Conservation (phyloP, 164 flowering plant genomes). For the Chimonanthus praecox region DNA sequence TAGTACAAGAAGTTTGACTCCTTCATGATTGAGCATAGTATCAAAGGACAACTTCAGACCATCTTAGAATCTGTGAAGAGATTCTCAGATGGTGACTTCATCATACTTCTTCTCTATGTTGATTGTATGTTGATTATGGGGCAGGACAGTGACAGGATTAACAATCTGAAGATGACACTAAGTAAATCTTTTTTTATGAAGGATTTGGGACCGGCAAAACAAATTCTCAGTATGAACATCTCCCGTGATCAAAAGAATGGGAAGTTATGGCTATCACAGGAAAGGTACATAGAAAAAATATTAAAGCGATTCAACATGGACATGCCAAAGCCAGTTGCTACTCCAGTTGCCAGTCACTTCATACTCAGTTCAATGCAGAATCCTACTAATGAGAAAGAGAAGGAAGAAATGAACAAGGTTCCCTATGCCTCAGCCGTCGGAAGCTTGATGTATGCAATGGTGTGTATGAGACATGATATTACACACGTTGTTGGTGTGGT, state of each 20-base stretch:
- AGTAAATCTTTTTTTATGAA: conserved; percentile 4
- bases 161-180: background rate
- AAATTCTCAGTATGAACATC: conserved; percentile 4
- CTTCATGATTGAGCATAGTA: too few species aligned
- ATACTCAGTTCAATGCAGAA: background rate
- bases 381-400: background rate
- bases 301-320: conserved; percentile 2
- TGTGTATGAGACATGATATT: background rate
- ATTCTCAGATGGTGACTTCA: background rate
- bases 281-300: background rate
- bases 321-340: background rate
- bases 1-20: too few species aligned
- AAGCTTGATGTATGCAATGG: background rate
- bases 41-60: too few species aligned
- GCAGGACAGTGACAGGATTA: background rate
- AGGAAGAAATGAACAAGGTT: background rate
- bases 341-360: background rate
- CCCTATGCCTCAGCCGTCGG: background rate
- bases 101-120: background rate
- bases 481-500: background rate
- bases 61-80: too few species aligned
- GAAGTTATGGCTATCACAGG: conserved; percentile 3
- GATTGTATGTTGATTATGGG: conserved; percentile 5
- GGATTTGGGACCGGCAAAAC: background rate
- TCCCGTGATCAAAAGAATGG: background rate